Evolutionary conservation across 2,329 filamentous ascomycete genomes (phyloP), one percentile per base, ranked within the genome.

Genomic region (Aureobasidium pullulans): DNA sequence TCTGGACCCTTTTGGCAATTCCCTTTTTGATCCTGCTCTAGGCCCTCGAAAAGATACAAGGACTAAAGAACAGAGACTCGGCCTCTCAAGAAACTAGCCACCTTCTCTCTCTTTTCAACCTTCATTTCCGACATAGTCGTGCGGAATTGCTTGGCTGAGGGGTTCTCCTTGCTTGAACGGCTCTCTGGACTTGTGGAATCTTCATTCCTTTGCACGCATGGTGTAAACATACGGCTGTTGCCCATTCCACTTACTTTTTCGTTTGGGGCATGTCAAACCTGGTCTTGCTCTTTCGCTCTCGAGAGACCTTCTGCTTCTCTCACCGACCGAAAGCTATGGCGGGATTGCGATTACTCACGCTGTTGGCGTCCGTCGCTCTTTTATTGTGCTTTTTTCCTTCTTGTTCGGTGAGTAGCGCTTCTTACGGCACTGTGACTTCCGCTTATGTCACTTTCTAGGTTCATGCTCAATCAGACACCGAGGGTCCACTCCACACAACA

Each of bases 41-140:
- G 64, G 62, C 31, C 62, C 66, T 13, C 63, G 64, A 32, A 64
- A 65, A 47, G 66, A 67, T 40, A 62, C 66, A 6, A 64, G 66
- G 23, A 63, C 67, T 3, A 64, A 65, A 16, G 70, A 69, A 49
- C 67, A 69, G 57, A 61, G 68, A 15, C 66, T 70, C 44, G 68
- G 69, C 2, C 40, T 70, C 5, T 62, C 60, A 58, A 64, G 40
- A 52, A 57, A 15, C 65, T 63, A 65, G 34, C 8, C 28, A 36
- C 13, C 16, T 46, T 39, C 48, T 29, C 29, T 39, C 50, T 46
- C 57, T 31, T 23, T 15, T 54, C 37, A 42, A 32, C 28, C 15
- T 15, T 31, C 11, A n/a, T 7, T 42, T 42, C 8, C 34, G 8
- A 8, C 34, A 8, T 9, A 36, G 34, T 9, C 13, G 39, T 31